These are phyloP conservation scores for Neobulgaria alba DNA, from an alignment of 2,329 filamentous ascomycete species.

Conservation along the genomic window DNA sequence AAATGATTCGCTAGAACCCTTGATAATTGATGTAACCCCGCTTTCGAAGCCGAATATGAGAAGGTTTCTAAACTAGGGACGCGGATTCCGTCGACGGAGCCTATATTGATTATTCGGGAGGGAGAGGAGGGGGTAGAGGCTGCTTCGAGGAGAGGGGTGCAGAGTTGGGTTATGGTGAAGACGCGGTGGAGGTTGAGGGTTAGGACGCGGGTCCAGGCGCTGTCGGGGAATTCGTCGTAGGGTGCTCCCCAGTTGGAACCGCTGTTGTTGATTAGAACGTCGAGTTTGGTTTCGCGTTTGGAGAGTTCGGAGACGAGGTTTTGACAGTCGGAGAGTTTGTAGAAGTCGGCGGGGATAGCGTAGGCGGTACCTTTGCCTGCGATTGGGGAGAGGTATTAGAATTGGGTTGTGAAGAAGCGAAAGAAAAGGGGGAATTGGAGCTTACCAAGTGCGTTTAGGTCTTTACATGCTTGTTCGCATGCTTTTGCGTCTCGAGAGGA, in stretches of 20 bases:
- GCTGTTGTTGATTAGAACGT: constrained; percentile 59
- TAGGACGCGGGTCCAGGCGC: constrained; percentile 49
- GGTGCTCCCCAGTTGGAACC: constrained; percentile 56
- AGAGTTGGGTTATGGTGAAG: constrained; percentile 55
- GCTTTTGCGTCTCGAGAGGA: constrained; percentile 54
- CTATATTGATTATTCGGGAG: constrained; percentile 55
- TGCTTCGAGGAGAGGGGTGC: constrained; percentile 53
- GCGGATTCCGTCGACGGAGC: constrained; percentile 52
- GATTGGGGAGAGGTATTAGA: constrained; percentile 1
- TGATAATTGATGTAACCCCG: constrained; percentile 54
- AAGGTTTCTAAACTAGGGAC: constrained; percentile 52
- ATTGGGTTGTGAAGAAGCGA: background rate
- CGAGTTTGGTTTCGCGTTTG: constrained; percentile 42
- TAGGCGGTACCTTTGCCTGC: constrained; percentile 46
- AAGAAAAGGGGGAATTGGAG: background rate
- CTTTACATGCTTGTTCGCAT: constrained; percentile 50
- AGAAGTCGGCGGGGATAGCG: constrained; percentile 52
- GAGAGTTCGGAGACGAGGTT: constrained; percentile 49
- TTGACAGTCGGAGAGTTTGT: constrained; percentile 50
- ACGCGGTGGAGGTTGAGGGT: constrained; percentile 54
- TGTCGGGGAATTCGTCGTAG: constrained; percentile 50
- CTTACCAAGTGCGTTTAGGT: constrained; percentile 43
- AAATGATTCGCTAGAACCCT: constrained; percentile 56
- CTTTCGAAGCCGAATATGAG: constrained; percentile 54
- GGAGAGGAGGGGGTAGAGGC: constrained; percentile 37